Base-by-base conservation (phyloP, 257 asterid species). In the Cinchona pubescens region DNA sequence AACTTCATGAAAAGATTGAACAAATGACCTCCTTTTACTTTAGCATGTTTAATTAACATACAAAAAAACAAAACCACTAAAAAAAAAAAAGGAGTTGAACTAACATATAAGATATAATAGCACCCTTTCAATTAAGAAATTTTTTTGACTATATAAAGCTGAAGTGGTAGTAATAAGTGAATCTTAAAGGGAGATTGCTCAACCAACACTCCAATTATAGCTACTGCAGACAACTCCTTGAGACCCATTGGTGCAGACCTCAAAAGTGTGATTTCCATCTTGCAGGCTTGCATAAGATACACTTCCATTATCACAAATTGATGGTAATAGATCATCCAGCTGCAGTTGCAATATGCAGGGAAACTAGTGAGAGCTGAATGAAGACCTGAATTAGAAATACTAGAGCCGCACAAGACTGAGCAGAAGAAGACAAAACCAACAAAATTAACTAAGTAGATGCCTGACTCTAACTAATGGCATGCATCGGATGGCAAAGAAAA, bases 171-270 rank as follows among this genome's bases (percentile, higher is more conserved):
- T 18, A 58, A 15, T 27, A 58, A 34, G 34, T 14, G n/a, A 81
- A 49, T 67, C 35, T 69, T 9, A 56, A 78, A 79, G 68, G 79
- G 66, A 43, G 72, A 66, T 67, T 37, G 79, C 40, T 78, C 80
- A 59, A 92, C 98, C 98, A 83, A 94, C 75, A 25, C 88, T 87
- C 98, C 98, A 94, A 77, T 89, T 73, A 75, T 92, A 90, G 83
- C 67, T 74, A 19, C 92, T 46, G 80, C 98, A 94, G 80, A 89
- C 89, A 61, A 74, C 84, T 81, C 88, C 89, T 5, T n/a, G 83
- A 27, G 88, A 59, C 38, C 87, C 84, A 7, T 82, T 71, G 25
- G 89, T 76, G 93, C 97, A 94, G 78, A 78, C 97, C 82, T 85
- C 90, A 59, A 94, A 90, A 15, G 88, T 88, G 85, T 94, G 98